phyloP scores from a whole-genome alignment of 371 early-diverging fungal genomes.

The Mortierella sp. region DNA sequence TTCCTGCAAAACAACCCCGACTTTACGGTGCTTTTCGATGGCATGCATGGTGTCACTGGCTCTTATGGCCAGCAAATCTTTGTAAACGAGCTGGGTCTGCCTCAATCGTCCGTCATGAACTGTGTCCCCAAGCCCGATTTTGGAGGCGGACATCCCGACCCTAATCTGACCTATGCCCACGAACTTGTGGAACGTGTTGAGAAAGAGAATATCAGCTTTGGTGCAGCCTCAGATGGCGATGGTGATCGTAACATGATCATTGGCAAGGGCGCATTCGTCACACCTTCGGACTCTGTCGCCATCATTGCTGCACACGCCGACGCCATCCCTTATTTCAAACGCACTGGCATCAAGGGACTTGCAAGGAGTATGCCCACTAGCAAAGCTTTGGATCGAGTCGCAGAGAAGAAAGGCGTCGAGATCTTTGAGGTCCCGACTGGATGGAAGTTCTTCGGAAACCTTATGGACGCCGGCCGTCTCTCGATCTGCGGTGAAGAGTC shows the following conservation, averaged over 20 bases:
- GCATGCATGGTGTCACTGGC: conserved; percentile 97
- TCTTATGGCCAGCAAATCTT: conserved; percentile 91
- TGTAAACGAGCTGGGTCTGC: conserved; percentile 89
- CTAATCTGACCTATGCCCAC: conserved; percentile 97
- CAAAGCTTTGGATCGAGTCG: conserved; percentile 92
- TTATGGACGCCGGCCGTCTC: conserved; percentile 96
- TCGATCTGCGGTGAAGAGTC: conserved; percentile 98
- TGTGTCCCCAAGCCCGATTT: conserved; percentile 88
- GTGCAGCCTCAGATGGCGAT: conserved; percentile 95
- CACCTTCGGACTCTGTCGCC: conserved; percentile 97
- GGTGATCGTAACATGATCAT: conserved; percentile 98
- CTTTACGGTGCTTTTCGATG: conserved; percentile 93
- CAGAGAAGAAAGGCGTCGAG: conserved; percentile 79
- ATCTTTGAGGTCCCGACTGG: conserved; percentile 92
- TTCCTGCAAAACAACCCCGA: conserved; percentile 78
- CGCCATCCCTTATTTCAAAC: conserved; percentile 92
- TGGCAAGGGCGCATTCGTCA: conserved; percentile 92
- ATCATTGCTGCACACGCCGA: conserved; percentile 93
- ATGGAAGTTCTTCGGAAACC: conserved; percentile 98
- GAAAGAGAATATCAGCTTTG: conserved; percentile 83
- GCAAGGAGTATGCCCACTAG: conserved; percentile 98
- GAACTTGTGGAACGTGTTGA: conserved; percentile 91
- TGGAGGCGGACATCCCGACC: conserved; percentile 97
- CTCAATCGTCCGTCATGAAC: conserved; percentile 85
- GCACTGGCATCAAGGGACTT: conserved; percentile 86